Evolutionary conservation across 2,329 filamentous ascomycete genomes (phyloP).

Genomic region (Fusarium sp.): DNA sequence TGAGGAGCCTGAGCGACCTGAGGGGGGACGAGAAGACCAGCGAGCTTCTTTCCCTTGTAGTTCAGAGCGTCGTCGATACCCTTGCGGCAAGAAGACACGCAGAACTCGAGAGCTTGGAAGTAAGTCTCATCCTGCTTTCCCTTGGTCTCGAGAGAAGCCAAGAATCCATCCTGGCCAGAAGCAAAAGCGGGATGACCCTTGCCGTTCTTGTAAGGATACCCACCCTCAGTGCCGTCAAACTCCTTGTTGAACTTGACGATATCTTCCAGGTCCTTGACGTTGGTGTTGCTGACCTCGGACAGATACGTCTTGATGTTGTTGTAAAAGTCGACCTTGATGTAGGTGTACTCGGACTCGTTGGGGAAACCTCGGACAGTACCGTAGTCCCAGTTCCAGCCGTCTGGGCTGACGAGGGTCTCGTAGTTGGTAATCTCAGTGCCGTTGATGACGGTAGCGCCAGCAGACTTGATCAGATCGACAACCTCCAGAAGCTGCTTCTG

Average conservation of each 20-base stretch:
- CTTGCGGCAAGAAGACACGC: conserved; percentile 67
- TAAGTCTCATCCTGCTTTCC: conserved; percentile 75
- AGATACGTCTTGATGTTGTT: conserved; percentile 72
- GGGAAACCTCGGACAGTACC: conserved; percentile 70
- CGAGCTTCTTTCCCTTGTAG: conserved; percentile 60
- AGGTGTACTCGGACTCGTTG: conserved; percentile 81
- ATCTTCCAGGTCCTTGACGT: conserved; percentile 70
- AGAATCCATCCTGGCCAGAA: conserved; percentile 79
- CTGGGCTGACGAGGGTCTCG: conserved; percentile 70
- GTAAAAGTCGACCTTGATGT: conserved; percentile 79
- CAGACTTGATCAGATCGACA: conserved; percentile 65
- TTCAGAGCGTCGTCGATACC: conserved; percentile 77
- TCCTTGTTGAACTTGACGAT: conserved; percentile 74
- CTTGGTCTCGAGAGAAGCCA: conserved; percentile 70
- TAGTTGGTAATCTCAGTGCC: conserved; percentile 75
- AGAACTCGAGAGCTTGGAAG: conserved; percentile 73
- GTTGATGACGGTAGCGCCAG: conserved; percentile 77
- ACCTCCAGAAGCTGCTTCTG: conserved; percentile 60
- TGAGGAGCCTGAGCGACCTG: conserved; percentile 76
- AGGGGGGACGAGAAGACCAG: conserved; percentile 75
- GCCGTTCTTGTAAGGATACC: conserved; percentile 64
- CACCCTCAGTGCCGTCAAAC: conserved; percentile 76
- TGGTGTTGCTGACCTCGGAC: conserved; percentile 70
- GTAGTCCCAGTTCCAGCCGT: conserved; percentile 82
- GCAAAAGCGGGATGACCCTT: conserved; percentile 69